phyloP scores from a whole-genome alignment of 495 filamentous ascomycete species.

The Zalerion maritima region DNA sequence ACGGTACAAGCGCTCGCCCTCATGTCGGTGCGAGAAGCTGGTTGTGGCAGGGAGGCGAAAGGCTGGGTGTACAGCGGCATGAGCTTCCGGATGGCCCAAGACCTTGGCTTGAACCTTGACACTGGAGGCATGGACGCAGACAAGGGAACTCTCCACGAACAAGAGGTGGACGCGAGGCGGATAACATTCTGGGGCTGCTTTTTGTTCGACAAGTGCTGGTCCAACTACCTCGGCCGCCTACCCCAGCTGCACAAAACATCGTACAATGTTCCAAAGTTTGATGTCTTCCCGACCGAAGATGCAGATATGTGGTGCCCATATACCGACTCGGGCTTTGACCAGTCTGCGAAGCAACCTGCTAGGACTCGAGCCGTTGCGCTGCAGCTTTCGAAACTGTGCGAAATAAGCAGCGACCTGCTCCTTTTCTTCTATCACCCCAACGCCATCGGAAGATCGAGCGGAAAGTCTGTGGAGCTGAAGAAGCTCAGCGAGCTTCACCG shows the following conservation, averaged over 20 bases:
- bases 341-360: slow-evolving; percentile 60
- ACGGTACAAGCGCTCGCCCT: slow-evolving; percentile 88
- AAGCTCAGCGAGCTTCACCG: slow-evolving; percentile 84
- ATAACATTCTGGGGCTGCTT: slow-evolving; percentile 99
- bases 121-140: slow-evolving; percentile 43
- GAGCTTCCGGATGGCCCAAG: slow-evolving; percentile 96
- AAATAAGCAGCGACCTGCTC: slow-evolving; percentile 86
- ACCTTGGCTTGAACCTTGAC: slow-evolving; percentile 87
- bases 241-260: slow-evolving; percentile 70
- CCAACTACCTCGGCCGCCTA: slow-evolving; percentile 87
- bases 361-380: slow-evolving; percentile 69
- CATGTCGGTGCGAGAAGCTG: slow-evolving; percentile 94
- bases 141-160: slow-evolving; percentile 50
- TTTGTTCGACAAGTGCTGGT: slow-evolving; percentile 98
- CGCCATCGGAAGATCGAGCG: slow-evolving; percentile 40
- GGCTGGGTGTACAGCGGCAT: slow-evolving; percentile 98
- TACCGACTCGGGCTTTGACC: slow-evolving; percentile 62
- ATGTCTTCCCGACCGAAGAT: slow-evolving; percentile 85
- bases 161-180: slow-evolving; percentile 74
- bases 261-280: slow-evolving; percentile 72
- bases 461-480: slow-evolving; percentile 63
- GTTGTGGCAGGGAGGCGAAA: slow-evolving; percentile 86
- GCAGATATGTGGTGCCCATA: slow-evolving; percentile 77
- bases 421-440: slow-evolving; percentile 80
- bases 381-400: slow-evolving; percentile 70